Base-by-base conservation (phyloP, 139 green algal genomes). In the Micromonas pusilla region DNA sequence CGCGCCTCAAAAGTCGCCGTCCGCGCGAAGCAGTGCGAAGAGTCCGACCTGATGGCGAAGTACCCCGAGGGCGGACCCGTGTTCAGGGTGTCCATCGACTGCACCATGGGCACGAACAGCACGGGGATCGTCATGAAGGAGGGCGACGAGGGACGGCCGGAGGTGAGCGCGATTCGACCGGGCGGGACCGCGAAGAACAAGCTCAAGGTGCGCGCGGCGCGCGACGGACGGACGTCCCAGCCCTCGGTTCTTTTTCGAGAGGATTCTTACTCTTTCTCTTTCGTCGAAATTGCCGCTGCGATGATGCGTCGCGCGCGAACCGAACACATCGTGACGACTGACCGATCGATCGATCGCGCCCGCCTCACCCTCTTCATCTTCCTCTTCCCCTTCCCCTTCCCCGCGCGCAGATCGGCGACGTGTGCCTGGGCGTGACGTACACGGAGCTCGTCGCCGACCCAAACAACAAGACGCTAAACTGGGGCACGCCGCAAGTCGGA, bases 141-240 rank as follows among this genome's bases (percentile, higher is more conserved):
- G 6, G 68, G 68, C 2, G 3, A 5, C 23, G 68, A 75, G 34
- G 68, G 37, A 23, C 37, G 68, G 13, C 68, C 68, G 4, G 37
- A 20, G 68, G 68, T 75, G 68, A 75, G 20, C n/a, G 62, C 37
- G 19, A 23, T 75, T 16, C 68, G 68, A 16, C 68, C 68, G 34
- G 68, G 68, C n/a, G 68, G 68, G 0, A 75, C 37, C 21, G 68
- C 68, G 20, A 60, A 63, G 37, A 39, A 39, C 37, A 75, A 75
- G 30, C 19, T 75, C 23, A 6, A 33, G 1, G 68, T 75, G n/a
- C n/a, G n/a, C n/a, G n/a, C n/a, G n/a, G n/a, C n/a, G n/a, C n/a
- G n/a, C n/a, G n/a, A n/a, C n/a, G n/a, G n/a, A n/a, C n/a, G n/a
- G n/a, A n/a, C n/a, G n/a, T n/a, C n/a, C n/a, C n/a, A n/a, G n/a